A percentile compares a stretch with the other conserved stretches of the same genome.
These are phyloP conservation scores for Graphilbum fragrans DNA, from an alignment of 2,329 filamentous ascomycete species.

Conservation along the genomic window DNA sequence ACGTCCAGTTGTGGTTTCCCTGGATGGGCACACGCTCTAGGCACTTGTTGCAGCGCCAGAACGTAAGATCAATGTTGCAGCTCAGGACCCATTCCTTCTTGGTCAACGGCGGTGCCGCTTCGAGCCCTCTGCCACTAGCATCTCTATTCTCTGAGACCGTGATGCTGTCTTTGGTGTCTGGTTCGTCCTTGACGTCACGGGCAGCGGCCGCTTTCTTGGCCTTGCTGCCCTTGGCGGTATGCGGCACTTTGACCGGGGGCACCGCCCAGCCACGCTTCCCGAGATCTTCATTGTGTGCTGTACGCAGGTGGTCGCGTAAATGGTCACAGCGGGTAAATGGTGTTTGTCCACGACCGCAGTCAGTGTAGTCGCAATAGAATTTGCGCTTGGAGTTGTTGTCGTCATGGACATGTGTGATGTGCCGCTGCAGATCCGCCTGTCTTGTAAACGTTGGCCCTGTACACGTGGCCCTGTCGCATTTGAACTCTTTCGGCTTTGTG, in stretches of 20 bases:
- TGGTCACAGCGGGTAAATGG: constrained; percentile 44
- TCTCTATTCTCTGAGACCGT: no score
- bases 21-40: constrained; percentile 30
- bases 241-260: no score
- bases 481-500: constrained; percentile 15
- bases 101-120: not conserved
- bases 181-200: not conserved
- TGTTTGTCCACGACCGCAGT: constrained; percentile 29
- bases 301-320: constrained; percentile 43
- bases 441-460: constrained; percentile 33
- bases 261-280: constrained; percentile 34
- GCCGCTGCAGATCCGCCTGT: constrained; percentile 41
- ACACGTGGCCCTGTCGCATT: constrained; percentile 29
- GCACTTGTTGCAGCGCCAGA: constrained; percentile 45
- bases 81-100: constrained; percentile 23
- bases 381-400: constrained; percentile 26
- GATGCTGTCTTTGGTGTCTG: not conserved
- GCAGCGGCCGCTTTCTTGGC: no score
- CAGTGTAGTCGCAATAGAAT: constrained; percentile 39
- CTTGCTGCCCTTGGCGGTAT: no score
- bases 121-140: no score
- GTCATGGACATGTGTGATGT: constrained; percentile 36
- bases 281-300: constrained; percentile 43
- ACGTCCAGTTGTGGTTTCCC: constrained; percentile 29
- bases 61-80: constrained; percentile 25